These are phyloP conservation scores for Reticulascus tulasneorum DNA, from an alignment of 2,329 filamentous ascomycete species.

Conservation along the genomic window DNA sequence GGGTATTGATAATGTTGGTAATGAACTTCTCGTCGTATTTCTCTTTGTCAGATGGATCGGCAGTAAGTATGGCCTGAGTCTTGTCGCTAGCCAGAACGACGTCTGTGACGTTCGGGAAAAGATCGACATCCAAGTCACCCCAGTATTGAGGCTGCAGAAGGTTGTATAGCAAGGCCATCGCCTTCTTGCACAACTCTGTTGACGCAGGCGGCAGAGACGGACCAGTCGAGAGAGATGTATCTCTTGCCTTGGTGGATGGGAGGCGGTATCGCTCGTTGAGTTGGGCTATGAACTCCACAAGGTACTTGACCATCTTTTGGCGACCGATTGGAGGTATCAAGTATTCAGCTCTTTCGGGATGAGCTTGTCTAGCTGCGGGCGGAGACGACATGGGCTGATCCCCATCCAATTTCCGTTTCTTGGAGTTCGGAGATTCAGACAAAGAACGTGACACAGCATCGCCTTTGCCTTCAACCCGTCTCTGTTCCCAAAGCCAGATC, in stretches of 20 bases:
- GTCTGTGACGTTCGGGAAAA: slow-evolving; percentile 88
- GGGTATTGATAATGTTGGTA: slow-evolving; percentile 85
- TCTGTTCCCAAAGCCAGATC: slow-evolving; percentile 90
- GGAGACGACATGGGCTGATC: slow-evolving; percentile 51
- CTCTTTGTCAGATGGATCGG: slow-evolving; percentile 60
- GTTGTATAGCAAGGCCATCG: slow-evolving; percentile 75
- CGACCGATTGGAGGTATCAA: slow-evolving; percentile 64
- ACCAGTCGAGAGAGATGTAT: slow-evolving; percentile 39
- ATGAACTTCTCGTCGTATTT: slow-evolving; percentile 80
- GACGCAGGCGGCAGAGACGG: slow-evolving; percentile 49
- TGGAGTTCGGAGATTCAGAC: slow-evolving; percentile 68
- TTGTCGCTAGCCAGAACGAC: slow-evolving; percentile 81
- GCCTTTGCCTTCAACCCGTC: slow-evolving; percentile 63
- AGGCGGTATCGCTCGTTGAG: slow-evolving; percentile 81
- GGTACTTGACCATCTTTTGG: slow-evolving; percentile 84
- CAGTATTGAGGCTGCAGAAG: slow-evolving; percentile 84
- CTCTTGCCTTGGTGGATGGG: slow-evolving; percentile 64
- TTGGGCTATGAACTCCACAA: slow-evolving; percentile 91
- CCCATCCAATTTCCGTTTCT: slow-evolving; percentile 75
- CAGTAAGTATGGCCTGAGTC: slow-evolving; percentile 55
- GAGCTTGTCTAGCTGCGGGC: slow-evolving; percentile 43
- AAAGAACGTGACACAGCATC: slow-evolving; percentile 33
- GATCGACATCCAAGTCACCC: slow-evolving; percentile 86
- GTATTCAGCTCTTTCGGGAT: slow-evolving; percentile 59
- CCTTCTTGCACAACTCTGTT: slow-evolving; percentile 80